Percentiles rank a stretch among this genome's conserved stretches.
Conservation (phyloP, 106 monocot genomes). For the Chionographis japonica region DNA sequence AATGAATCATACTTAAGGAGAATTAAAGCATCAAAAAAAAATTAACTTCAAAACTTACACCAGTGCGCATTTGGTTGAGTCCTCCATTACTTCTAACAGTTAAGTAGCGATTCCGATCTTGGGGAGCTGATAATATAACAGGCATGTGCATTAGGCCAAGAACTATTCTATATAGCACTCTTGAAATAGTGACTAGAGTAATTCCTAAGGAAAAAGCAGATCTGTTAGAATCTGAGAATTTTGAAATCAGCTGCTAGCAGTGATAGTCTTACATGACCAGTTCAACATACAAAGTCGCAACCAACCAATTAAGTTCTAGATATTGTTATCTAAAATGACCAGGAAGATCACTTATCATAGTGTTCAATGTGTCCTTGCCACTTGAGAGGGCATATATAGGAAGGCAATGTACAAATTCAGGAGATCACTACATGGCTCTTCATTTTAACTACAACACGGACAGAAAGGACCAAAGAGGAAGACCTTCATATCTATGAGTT, state of each 20-base stretch:
- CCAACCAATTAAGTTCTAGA: no score
- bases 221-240: no score
- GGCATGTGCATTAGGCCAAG: background rate
- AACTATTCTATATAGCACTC: background rate
- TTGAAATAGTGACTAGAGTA: background rate
- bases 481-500: conserved; percentile 67
- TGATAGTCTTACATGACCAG: no score
- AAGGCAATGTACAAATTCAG: no score
- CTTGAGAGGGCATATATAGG: no score
- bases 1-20: background rate
- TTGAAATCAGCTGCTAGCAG: no score
- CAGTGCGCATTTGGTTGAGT: conserved; percentile 97
- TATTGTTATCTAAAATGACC: no score
- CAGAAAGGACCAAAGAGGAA: background rate
- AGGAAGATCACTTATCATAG: no score
- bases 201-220: no score
- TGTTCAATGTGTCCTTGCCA: no score
- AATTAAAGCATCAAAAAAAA: background rate
- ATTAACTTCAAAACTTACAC: conserved; percentile 55
- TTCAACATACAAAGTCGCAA: no score
- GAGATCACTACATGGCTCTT: background rate
- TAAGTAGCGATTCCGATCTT: conserved; percentile 48
- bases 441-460: background rate
- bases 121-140: conserved; percentile 38
- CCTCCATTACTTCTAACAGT: conserved; percentile 95